Percentiles rank a stretch among this genome's conserved stretches.
Conservation (phyloP, 352 stramenopile genomes). For the Pythium pyrilobum region DNA sequence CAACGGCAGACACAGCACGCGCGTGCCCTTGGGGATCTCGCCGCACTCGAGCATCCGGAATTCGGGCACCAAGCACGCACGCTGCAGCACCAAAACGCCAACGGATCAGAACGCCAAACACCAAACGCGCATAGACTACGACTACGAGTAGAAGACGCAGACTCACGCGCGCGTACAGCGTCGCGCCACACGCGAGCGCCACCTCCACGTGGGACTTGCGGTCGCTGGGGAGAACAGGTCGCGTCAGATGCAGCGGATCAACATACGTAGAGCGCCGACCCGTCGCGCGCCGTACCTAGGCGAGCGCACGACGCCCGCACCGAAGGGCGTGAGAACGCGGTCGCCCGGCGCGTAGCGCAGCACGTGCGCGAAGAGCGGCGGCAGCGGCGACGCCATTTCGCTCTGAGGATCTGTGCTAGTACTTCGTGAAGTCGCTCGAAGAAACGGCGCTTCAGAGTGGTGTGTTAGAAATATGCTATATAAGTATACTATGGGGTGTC, state of each 20-base stretch:
- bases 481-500: too few relatives aligned
- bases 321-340: conserved; percentile 62
- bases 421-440: background rate
- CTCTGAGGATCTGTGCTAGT: background rate
- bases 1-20: conserved; percentile 24
- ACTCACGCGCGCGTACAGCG: conserved; percentile 50
- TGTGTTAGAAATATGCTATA: too few relatives aligned
- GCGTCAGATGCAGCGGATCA: background rate
- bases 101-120: background rate
- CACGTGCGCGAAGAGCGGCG: conserved; percentile 63
- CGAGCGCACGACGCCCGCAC: conserved; percentile 37
- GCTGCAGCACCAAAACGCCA: conserved; percentile 22
- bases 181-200: conserved; percentile 37
- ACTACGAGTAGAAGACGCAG: background rate
- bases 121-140: background rate
- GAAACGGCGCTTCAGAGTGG: too few relatives aligned
- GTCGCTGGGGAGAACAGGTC: conserved; percentile 23
- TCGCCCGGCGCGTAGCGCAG: conserved; percentile 64
- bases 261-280: background rate
- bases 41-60: conserved; percentile 65
- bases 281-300: conserved; percentile 15
- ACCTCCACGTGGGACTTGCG: conserved; percentile 51
- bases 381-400: conserved; percentile 16
- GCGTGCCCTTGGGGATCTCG: conserved; percentile 52
- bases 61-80: conserved; percentile 48